Evolutionary conservation across 108 stramenopile genomes (phyloP).

Genomic region (Nitzschia putrida): DNA sequence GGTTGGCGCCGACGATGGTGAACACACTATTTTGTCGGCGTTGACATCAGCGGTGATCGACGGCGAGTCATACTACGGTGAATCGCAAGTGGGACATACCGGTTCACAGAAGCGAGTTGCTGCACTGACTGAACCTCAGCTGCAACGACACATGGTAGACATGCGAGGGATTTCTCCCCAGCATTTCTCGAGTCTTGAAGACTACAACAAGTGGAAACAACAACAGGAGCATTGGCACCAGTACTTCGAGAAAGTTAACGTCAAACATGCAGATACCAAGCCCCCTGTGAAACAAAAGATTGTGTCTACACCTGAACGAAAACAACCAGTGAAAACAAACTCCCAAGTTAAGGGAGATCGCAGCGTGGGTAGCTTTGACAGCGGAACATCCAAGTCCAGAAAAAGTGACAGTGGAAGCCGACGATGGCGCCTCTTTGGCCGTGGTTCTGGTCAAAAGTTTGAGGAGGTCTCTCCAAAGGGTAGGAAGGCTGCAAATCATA

Average conservation of each 20-base stretch:
- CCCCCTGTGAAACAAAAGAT: no score
- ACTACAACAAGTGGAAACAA: slow-evolving; percentile 29
- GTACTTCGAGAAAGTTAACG: slow-evolving; percentile 21
- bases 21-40: no score
- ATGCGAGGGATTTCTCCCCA: slow-evolving; percentile 1
- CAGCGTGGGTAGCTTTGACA: no score
- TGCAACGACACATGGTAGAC: slow-evolving; percentile 16
- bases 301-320: no score
- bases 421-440: no score
- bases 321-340: no score
- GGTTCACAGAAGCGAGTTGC: slow-evolving; percentile 7
- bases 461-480: neutral
- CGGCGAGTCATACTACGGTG: neutral
- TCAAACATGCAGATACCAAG: neutral
- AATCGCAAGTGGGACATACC: neutral
- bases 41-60: no score
- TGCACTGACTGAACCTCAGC: slow-evolving; percentile 21
- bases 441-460: no score
- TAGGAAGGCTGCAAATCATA: neutral
- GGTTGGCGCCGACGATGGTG: no score
- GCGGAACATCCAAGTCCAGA: no score
- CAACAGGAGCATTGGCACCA: slow-evolving; percentile 9
- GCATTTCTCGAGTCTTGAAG: slow-evolving; percentile 1
- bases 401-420: no score
- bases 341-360: no score